Evolutionary conservation across 148 eudicot species (phyloP), one percentile per base, ranked within the genome.

Genomic region (Rhododendron griersonianum): DNA sequence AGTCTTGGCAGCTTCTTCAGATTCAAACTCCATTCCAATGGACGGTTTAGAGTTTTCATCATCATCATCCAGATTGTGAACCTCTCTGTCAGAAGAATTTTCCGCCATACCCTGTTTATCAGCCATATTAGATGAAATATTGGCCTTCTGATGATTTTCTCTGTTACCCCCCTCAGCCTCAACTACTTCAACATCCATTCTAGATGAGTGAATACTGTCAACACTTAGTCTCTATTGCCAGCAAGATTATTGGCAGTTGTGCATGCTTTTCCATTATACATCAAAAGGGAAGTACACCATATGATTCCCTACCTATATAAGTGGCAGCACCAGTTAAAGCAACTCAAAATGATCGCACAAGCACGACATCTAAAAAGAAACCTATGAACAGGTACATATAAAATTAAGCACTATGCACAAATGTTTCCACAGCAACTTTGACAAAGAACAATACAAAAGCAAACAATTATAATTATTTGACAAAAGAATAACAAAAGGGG

Each of bases 1-100:
- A 7, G 84, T 84, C 84, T 86, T 88, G 79, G 89, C 90, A 86
- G 87, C 88, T 87, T 90, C 91, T 89, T 91, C 91, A 37, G 87
- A 81, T 80, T 90, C 87, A 39, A 91, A 90, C 81, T 90, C 92
- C 93, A 90, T 88, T 74, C 90, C 90, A 69, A 88, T 86, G 37
- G 13, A 83, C 14, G 87, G 91, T 50, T 89, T 88, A 47, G 57
- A 23, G 30, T 33, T 79, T 30, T 81, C 91, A 65, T 83, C 84
- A 9, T 86, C 91, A 10, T 86, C 91, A 11, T 76, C 81, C 59
- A 78, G 53, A 87, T 81, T 67, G 75, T 39, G 69, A 69, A 39
- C 83, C 39, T 77, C 91, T 45, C 80, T 80, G 41, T 69, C 91
- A 77, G 78, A 80, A 82, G 85, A 77, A 48, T 61, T 80, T 82